Conservation (phyloP, 73 alveolate species). For the Blepharisma stoltei region DNA sequence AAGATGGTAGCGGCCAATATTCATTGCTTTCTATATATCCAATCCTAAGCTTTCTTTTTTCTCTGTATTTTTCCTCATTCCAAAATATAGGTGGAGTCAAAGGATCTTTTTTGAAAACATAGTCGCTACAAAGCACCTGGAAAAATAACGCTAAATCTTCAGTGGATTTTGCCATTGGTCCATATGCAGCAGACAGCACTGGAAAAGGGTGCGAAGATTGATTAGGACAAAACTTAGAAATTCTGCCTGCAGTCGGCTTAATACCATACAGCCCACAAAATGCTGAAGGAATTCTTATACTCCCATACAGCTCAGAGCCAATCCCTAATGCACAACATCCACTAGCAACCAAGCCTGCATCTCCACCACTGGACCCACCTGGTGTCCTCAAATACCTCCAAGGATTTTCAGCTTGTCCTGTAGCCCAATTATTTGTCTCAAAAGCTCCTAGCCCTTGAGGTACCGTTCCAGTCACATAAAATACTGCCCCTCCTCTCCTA, state of each 20-base stretch:
- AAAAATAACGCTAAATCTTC: slow-evolving; percentile 56
- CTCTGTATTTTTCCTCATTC: slow-evolving; percentile 34
- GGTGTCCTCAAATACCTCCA: slow-evolving; percentile 52
- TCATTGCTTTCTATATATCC: slow-evolving; percentile 51
- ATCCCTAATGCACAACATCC: slow-evolving; percentile 58
- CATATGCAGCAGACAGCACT: slow-evolving; percentile 12
- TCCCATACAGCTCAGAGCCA: slow-evolving; percentile 69
- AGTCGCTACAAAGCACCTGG: slow-evolving; percentile 14
- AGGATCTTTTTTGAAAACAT: slow-evolving; percentile 22
- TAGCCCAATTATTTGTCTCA: slow-evolving; percentile 57
- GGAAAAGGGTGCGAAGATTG: too few relatives aligned
- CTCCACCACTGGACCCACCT: slow-evolving; percentile 87
- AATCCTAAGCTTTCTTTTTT: slow-evolving; percentile 39
- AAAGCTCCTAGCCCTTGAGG: slow-evolving; percentile 62
- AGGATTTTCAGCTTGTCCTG: slow-evolving; percentile 72
- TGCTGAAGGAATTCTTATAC: slow-evolving; percentile 58
- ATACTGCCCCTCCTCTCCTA: slow-evolving; percentile 66
- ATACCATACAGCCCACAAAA: slow-evolving; percentile 56
- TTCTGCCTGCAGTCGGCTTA: slow-evolving; percentile 63
- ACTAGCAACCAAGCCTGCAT: slow-evolving; percentile 67
- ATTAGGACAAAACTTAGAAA: not conserved
- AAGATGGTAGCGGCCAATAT: slow-evolving; percentile 11
- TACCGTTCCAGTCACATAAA: slow-evolving; percentile 56
- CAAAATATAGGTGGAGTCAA: slow-evolving; percentile 29
- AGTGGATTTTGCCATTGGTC: slow-evolving; percentile 65